A percentile compares a stretch with the other conserved stretches of the same genome.
phyloP scores from a whole-genome alignment of 202 grass and related monocot species.

The Setaria viridis region DNA sequence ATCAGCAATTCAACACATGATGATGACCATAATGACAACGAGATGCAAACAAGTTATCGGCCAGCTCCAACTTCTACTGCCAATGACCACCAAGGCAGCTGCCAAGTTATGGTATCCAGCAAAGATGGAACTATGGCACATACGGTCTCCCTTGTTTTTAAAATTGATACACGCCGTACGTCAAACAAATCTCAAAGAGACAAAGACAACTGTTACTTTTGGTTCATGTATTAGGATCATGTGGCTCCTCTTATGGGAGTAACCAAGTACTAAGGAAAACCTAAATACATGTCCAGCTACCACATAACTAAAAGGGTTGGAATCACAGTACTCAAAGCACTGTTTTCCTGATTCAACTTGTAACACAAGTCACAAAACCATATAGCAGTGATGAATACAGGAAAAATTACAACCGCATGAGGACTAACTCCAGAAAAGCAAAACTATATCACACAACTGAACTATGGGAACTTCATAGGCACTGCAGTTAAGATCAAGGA shows the following conservation, averaged over 20 bases:
- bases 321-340: not conserved
- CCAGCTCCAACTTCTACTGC: not conserved
- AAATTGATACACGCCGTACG: not conserved
- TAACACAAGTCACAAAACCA: not conserved
- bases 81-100: not conserved
- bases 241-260: not conserved
- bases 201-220: not conserved
- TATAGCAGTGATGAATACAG: not conserved
- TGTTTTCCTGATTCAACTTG: not conserved
- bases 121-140: not conserved
- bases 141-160: not conserved
- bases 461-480: not conserved
- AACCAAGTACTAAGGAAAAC: not conserved
- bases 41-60: not conserved
- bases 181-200: not conserved
- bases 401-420: not conserved
- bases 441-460: not conserved
- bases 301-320: not conserved
- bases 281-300: slow-evolving; percentile 12
- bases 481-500: not conserved
- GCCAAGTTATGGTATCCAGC: not conserved
- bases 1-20: not conserved
- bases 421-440: not conserved
- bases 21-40: not conserved
- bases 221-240: not conserved